Evolutionary conservation across 2,329 filamentous ascomycete species (phyloP).

Genomic region (Cytospora paraplurivora): DNA sequence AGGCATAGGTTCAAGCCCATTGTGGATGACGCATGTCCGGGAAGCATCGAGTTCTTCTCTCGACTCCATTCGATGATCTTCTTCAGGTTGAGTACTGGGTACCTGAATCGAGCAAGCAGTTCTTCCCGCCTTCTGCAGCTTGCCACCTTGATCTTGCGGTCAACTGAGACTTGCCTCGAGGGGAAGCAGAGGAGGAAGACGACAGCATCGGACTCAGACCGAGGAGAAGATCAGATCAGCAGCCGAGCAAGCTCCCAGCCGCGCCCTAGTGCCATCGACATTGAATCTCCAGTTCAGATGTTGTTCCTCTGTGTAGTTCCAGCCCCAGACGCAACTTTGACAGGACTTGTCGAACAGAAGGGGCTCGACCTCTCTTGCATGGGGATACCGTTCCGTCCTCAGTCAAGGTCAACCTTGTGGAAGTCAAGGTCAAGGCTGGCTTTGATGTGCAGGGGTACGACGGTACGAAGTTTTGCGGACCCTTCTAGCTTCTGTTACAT

Average conservation of each 20-base stretch:
- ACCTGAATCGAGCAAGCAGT: neutral
- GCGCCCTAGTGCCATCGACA: constrained; percentile 19
- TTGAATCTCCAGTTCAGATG: neutral
- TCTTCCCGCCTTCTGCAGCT: constrained; percentile 3
- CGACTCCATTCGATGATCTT: constrained; percentile 2
- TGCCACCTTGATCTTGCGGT: constrained; percentile 11
- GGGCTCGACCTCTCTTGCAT: constrained; percentile 3
- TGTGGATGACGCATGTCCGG: constrained; percentile 17
- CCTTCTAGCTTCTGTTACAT: constrained; percentile 8
- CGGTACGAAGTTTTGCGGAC: neutral
- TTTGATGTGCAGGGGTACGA: constrained; percentile 7
- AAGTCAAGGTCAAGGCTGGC: constrained; percentile 9
- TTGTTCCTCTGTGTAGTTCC: constrained; percentile 6
- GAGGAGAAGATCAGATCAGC: constrained; percentile 20
- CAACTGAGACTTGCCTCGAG: constrained; percentile 15
- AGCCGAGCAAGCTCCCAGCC: constrained; percentile 13
- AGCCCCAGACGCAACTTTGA: constrained; percentile 6
- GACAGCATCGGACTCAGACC: constrained; percentile 13
- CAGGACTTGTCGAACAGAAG: neutral
- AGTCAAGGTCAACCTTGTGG: constrained; percentile 1
- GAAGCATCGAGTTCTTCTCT: constrained; percentile 8
- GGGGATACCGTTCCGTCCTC: constrained; percentile 19
- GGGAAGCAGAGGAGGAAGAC: constrained; percentile 1
- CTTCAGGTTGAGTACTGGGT: neutral
- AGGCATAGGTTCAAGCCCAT: neutral